phyloP scores from a whole-genome alignment of 306 rosid genomes.

The Phaseolus lunatus region DNA sequence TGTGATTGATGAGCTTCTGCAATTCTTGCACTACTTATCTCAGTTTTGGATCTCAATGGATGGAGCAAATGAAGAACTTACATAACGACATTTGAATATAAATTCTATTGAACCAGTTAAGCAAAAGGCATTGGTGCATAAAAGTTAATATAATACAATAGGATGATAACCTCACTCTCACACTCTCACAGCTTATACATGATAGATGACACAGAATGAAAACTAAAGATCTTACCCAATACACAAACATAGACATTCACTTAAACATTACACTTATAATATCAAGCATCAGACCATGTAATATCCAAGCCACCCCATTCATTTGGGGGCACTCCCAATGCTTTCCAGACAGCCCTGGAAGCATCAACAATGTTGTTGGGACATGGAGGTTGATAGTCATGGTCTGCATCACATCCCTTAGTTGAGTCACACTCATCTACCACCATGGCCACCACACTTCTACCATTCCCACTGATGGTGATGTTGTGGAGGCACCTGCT shows the following conservation, averaged over 20 bases:
- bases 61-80: too few species aligned
- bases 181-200: neutral
- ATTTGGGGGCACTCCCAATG: conserved; percentile 32
- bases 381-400: conserved; percentile 59
- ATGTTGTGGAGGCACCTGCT: conserved; percentile 54
- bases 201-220: neutral
- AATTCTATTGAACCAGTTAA: neutral
- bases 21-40: too few species aligned
- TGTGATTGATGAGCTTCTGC: too few species aligned
- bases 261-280: neutral
- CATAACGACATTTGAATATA: neutral
- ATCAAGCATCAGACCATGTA: conserved; percentile 45
- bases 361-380: conserved; percentile 59
- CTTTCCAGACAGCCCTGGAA: conserved; percentile 51
- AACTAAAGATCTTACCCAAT: neutral
- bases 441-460: conserved; percentile 58
- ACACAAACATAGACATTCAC: neutral
- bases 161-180: neutral
- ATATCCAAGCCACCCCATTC: conserved; percentile 45
- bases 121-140: neutral
- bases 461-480: conserved; percentile 48
- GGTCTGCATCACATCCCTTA: conserved; percentile 55
- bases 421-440: conserved; percentile 66
- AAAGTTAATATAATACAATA: neutral
- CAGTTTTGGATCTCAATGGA: too few species aligned